These are phyloP conservation scores for Capsella bursapastoris DNA, from an alignment of 345 rosid species.

Conservation along the genomic window DNA sequence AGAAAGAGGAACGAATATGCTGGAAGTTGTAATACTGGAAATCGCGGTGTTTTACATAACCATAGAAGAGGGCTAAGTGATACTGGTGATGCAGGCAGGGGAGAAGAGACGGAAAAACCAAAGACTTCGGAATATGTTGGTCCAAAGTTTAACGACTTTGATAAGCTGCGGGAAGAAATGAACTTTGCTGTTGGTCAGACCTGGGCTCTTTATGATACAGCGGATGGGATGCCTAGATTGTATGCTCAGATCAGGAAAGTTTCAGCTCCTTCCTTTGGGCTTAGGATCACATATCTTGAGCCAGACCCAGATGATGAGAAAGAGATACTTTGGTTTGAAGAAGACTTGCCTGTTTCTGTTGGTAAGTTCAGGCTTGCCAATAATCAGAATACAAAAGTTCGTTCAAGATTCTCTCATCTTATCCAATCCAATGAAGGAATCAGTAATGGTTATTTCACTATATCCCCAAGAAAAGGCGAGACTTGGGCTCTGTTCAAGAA, in stretches of 20 bases:
- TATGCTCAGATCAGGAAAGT: constrained; percentile 68
- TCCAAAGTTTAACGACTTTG: constrained; percentile 39
- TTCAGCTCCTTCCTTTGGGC: constrained; percentile 48
- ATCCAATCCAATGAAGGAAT: constrained; percentile 39
- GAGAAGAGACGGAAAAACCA: not conserved
- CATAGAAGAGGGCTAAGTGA: not conserved
- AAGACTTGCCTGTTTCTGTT: constrained; percentile 59
- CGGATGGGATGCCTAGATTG: constrained; percentile 68
- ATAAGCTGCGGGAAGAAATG: constrained; percentile 45
- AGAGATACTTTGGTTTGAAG: constrained; percentile 49
- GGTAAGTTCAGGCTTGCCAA: constrained; percentile 61
- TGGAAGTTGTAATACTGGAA: constrained; percentile 16
- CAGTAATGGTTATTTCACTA: constrained; percentile 30
- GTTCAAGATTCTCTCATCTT: constrained; percentile 59
- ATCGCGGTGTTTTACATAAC: constrained; percentile 32
- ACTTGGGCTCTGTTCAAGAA: constrained; percentile 79
- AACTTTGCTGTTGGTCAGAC: constrained; percentile 61
- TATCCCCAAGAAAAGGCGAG: constrained; percentile 69
- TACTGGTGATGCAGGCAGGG: not conserved
- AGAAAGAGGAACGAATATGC: constrained; percentile 39
- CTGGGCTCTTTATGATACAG: constrained; percentile 61
- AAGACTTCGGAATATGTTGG: not conserved
- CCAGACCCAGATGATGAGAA: constrained; percentile 57
- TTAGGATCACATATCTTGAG: constrained; percentile 69
- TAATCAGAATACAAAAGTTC: not conserved